Percentiles rank a stretch among this genome's conserved stretches.
These are phyloP conservation scores for Penicillium bovifimosum DNA, from an alignment of 495 filamentous ascomycete species.

Conservation along the genomic window DNA sequence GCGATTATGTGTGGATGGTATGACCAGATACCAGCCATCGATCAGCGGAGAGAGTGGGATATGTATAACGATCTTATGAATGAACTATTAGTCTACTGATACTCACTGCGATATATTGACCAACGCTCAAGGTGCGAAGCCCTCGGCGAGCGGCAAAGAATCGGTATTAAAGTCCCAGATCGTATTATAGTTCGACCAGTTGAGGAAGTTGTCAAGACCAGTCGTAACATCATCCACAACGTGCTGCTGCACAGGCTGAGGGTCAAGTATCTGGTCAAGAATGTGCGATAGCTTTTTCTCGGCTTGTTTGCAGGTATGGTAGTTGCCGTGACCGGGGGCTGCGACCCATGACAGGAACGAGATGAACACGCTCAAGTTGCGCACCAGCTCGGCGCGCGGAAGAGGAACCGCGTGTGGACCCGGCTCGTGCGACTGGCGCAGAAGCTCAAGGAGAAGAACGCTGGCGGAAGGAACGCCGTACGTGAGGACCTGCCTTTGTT, in stretches of 20 bases:
- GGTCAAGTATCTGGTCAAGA: constrained; percentile 38
- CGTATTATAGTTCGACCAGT: constrained; percentile 35
- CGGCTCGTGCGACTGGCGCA: constrained; percentile 48
- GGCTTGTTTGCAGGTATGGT: constrained; percentile 44
- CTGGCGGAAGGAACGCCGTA: constrained; percentile 54
- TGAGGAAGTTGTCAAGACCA: constrained; percentile 31
- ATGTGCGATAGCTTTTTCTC: constrained; percentile 42
- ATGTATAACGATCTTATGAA: constrained; percentile 3
- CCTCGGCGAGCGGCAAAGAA: constrained; percentile 23
- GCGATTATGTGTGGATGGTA: constrained; percentile 42
- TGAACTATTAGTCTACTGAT: background rate
- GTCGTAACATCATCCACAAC: constrained; percentile 31
- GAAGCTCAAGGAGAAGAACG: constrained; percentile 56
- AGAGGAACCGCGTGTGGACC: constrained; percentile 31
- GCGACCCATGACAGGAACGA: constrained; percentile 52
- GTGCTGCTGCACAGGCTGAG: constrained; percentile 28
- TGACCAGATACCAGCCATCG: constrained; percentile 17
- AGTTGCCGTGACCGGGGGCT: constrained; percentile 49
- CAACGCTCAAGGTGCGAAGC: constrained; percentile 16
- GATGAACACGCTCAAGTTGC: constrained; percentile 59
- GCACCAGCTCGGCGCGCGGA: constrained; percentile 56
- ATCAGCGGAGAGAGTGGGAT: background rate
- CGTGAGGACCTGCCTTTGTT: constrained; percentile 37
- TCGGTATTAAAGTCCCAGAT: constrained; percentile 33
- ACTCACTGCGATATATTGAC: background rate